Evolutionary conservation across 164 flowering plant species (phyloP).

Genomic region (Amborella trichopoda): DNA sequence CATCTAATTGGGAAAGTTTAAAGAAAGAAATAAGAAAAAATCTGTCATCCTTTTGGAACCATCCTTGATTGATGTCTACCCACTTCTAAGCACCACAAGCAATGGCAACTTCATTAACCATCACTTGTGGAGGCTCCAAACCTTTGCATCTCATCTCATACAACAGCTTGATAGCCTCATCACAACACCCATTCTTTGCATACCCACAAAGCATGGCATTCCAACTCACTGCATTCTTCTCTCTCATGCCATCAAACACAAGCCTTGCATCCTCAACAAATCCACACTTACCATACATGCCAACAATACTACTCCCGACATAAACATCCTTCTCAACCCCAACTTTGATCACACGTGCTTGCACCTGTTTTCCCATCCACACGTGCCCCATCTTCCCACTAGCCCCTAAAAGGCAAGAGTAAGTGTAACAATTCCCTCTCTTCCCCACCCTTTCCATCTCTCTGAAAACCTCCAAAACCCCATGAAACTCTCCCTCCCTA

Average conservation of each 20-base stretch:
- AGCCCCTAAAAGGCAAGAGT: constrained; percentile 31
- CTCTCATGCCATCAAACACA: constrained; percentile 43
- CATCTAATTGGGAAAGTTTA: too few species aligned
- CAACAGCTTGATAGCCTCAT: constrained; percentile 37
- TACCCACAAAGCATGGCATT: constrained; percentile 49
- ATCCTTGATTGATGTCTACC: too few species aligned
- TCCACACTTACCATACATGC: constrained; percentile 71
- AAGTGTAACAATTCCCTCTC: constrained; percentile 37
- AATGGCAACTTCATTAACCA: constrained; percentile 6
- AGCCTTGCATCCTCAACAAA: constrained; percentile 30
- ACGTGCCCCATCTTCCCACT: constrained; percentile 35
- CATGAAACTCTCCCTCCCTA: constrained; percentile 18
- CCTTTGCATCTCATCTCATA: constrained; percentile 49
- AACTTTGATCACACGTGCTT: constrained; percentile 26
- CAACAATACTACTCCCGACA: constrained; percentile 39
- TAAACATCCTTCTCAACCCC: constrained; percentile 33
- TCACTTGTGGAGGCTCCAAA: constrained; percentile 23
- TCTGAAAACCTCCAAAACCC: constrained; percentile 22
- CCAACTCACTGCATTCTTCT: constrained; percentile 51
- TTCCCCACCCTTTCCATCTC: constrained; percentile 14
- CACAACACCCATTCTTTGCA: constrained; percentile 44
- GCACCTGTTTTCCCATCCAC: constrained; percentile 26
- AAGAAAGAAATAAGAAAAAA: too few species aligned
- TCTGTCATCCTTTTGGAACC: too few species aligned
- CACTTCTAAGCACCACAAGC: too few species aligned